These are phyloP conservation scores for Quercus alba DNA, from an alignment of 306 rosid genomes.

Conservation along the genomic window DNA sequence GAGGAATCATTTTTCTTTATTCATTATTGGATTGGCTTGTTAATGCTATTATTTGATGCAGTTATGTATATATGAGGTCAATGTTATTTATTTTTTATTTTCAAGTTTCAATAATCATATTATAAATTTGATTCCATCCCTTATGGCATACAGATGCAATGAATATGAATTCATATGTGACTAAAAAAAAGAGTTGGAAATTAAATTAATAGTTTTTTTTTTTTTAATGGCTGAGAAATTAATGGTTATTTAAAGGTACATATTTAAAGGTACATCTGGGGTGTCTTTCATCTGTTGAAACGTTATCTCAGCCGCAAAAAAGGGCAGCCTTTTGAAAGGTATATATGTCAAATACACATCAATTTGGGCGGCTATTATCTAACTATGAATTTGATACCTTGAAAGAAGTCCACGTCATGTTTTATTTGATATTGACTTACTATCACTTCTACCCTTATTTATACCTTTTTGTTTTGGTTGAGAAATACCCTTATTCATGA, in stretches of 20 bases:
- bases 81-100: not conserved
- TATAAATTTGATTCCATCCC: not conserved
- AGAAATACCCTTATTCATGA: too few relatives aligned
- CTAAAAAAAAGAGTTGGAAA: too few relatives aligned
- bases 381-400: not conserved
- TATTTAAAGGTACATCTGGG: too few relatives aligned
- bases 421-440: not conserved
- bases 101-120: not conserved
- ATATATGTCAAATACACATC: not conserved
- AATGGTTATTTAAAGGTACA: not conserved
- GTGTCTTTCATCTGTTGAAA: not conserved
- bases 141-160: not conserved
- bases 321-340: not conserved
- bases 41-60: too few relatives aligned
- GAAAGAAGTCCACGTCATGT: not conserved
- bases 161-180: not conserved
- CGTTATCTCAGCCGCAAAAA: not conserved
- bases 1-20: too few relatives aligned
- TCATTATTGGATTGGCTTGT: too few relatives aligned
- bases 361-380: not conserved
- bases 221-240: not conserved
- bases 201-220: not conserved
- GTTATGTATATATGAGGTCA: not conserved
- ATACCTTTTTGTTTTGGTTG: too few relatives aligned
- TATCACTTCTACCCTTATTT: too few relatives aligned